phyloP scores from a whole-genome alignment of 2,329 filamentous ascomycete species.

The Microdochium paspali region DNA sequence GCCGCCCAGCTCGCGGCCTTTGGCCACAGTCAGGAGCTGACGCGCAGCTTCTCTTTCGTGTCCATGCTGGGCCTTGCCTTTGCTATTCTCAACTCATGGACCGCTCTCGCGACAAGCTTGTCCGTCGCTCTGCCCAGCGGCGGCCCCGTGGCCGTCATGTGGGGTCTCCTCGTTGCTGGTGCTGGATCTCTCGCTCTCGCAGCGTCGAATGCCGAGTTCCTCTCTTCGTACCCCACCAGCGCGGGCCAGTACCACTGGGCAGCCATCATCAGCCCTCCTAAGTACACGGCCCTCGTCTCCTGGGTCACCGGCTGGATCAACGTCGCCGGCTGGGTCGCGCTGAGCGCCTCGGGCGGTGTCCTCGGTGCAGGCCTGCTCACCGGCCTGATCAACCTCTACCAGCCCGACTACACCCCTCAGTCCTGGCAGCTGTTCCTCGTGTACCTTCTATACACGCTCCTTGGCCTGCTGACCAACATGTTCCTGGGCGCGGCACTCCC shows the following conservation, averaged over 20 bases:
- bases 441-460: slow-evolving; percentile 54
- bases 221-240: slow-evolving; percentile 52
- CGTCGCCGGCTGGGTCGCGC: slow-evolving; percentile 60
- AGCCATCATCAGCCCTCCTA: slow-evolving; percentile 50
- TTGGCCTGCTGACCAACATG: slow-evolving; percentile 55
- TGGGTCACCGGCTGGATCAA: slow-evolving; percentile 69
- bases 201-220: slow-evolving; percentile 60
- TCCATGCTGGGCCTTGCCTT: slow-evolving; percentile 38
- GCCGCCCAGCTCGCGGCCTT: slow-evolving; percentile 31
- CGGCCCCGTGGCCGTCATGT: slow-evolving; percentile 61
- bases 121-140: slow-evolving; percentile 54
- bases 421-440: slow-evolving; percentile 68
- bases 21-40: slow-evolving; percentile 38
- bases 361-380: slow-evolving; percentile 59
- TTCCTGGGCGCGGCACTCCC: slow-evolving; percentile 55
- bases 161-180: slow-evolving; percentile 56
- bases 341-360: slow-evolving; percentile 59
- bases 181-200: slow-evolving; percentile 63
- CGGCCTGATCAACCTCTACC: slow-evolving; percentile 53
- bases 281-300: slow-evolving; percentile 52
- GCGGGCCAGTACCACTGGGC: slow-evolving; percentile 67
- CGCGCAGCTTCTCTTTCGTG: slow-evolving; percentile 38
- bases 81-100: slow-evolving; percentile 40
- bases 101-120: slow-evolving; percentile 36
- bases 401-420: slow-evolving; percentile 44